phyloP scores from a whole-genome alignment of 371 early-diverging fungal species.

The Synchytrium microbalum region DNA sequence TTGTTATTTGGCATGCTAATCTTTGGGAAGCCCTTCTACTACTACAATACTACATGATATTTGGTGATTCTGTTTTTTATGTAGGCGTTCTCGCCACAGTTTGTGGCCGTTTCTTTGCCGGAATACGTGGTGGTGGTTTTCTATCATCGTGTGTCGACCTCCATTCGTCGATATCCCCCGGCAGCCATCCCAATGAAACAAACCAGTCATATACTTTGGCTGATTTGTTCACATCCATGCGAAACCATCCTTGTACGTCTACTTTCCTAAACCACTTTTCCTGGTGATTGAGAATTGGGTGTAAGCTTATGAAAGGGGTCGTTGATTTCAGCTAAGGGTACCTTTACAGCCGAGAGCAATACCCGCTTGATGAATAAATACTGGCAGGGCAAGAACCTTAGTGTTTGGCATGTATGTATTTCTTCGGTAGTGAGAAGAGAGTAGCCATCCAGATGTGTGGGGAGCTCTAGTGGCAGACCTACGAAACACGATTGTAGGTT shows the following conservation, averaged over 20 bases:
- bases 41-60: too few relatives aligned
- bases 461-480: constrained; percentile 22
- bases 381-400: constrained; percentile 26
- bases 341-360: constrained; percentile 25
- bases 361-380: constrained; percentile 35
- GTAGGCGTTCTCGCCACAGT: too few relatives aligned
- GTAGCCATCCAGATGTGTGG: constrained; percentile 18
- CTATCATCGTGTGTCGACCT: background rate
- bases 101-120: too few relatives aligned
- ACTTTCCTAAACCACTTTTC: background rate
- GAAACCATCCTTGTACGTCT: constrained; percentile 22
- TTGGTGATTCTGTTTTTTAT: too few relatives aligned
- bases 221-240: constrained; percentile 44
- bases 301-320: too few relatives aligned
- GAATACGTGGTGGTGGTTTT: background rate
- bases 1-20: too few relatives aligned
- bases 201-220: constrained; percentile 42
- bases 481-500: background rate
- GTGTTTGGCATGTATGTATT: constrained; percentile 25
- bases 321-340: constrained; percentile 1
- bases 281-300: too few relatives aligned
- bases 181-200: constrained; percentile 30
- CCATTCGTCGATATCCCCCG: constrained; percentile 5
- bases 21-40: too few relatives aligned
- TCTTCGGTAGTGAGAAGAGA: constrained; percentile 27